phyloP scores from a whole-genome alignment of 148 eudicot genomes.

The Rhododendron simsii region DNA sequence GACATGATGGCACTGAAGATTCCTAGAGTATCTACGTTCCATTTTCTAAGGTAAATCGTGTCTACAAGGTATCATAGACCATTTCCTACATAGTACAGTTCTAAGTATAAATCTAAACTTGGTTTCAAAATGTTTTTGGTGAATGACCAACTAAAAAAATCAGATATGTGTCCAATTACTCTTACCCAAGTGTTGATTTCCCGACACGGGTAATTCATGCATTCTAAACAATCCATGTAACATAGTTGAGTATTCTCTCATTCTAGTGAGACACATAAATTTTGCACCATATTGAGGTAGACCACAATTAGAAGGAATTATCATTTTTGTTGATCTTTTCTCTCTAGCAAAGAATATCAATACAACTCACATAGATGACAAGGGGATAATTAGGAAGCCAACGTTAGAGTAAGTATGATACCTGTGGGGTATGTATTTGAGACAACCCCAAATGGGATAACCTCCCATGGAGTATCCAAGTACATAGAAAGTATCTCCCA shows the following conservation, averaged over 20 bases:
- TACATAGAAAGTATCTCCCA: constrained; percentile 34
- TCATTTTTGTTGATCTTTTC: background rate
- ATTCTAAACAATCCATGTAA: background rate
- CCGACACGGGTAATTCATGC: background rate
- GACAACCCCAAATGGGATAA: constrained; percentile 33
- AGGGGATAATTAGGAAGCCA: background rate
- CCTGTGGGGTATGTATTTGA: constrained; percentile 39
- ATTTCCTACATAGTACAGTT: background rate
- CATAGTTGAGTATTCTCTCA: background rate
- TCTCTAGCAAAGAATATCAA: background rate
- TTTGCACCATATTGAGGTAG: background rate
- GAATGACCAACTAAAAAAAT: background rate
- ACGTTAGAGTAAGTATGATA: background rate
- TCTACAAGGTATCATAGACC: background rate
- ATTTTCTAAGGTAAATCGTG: background rate
- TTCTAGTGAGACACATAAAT: background rate
- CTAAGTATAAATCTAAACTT: background rate
- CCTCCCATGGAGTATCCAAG: constrained; percentile 34
- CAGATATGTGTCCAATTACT: background rate
- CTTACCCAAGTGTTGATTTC: background rate
- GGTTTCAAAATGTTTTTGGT: background rate
- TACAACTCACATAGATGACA: background rate
- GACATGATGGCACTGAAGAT: background rate
- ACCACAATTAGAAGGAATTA: background rate
- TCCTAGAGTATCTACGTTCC: background rate